Percentiles rank a stretch among this genome's conserved stretches.
Conservation (phyloP, 1,284 basidiomycete species). For the Cryptococcus neoformans region DNA sequence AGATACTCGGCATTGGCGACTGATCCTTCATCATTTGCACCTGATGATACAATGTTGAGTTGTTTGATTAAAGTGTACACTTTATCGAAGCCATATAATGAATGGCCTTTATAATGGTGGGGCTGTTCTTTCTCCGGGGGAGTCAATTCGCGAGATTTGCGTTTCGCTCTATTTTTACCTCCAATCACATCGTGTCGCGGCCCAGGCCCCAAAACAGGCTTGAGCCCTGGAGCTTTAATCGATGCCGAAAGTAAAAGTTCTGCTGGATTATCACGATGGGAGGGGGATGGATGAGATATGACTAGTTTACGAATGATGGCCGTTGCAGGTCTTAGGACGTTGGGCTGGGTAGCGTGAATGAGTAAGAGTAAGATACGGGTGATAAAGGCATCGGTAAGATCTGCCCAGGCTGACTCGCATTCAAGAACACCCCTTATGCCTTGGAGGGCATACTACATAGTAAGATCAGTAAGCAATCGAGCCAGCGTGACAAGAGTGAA, state of each 20-base stretch:
- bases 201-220: not conserved
- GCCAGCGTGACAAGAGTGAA: conserved; percentile 6
- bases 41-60: conserved; percentile 57
- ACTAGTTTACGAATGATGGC: conserved; percentile 44
- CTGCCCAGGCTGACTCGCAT: conserved; percentile 39
- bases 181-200: not conserved
- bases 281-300: conserved; percentile 24
- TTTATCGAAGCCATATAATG: conserved; percentile 73
- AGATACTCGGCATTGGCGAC: conserved; percentile 23
- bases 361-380: conserved; percentile 69
- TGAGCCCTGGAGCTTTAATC: not conserved
- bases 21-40: conserved; percentile 55
- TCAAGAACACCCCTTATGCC: conserved; percentile 39
- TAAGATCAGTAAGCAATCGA: not conserved
- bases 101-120: conserved; percentile 2
- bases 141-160: not conserved
- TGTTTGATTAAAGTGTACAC: conserved; percentile 76
- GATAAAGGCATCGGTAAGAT: conserved; percentile 32
- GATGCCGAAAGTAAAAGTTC: no score
- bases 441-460: conserved; percentile 39
- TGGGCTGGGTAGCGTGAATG: conserved; percentile 70
- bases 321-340: conserved; percentile 95
- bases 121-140: not conserved
- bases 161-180: not conserved
- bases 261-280: not conserved